Base-by-base conservation (phyloP, 192 early-diverging fungal species). In the Powellomyces hirtus region DNA sequence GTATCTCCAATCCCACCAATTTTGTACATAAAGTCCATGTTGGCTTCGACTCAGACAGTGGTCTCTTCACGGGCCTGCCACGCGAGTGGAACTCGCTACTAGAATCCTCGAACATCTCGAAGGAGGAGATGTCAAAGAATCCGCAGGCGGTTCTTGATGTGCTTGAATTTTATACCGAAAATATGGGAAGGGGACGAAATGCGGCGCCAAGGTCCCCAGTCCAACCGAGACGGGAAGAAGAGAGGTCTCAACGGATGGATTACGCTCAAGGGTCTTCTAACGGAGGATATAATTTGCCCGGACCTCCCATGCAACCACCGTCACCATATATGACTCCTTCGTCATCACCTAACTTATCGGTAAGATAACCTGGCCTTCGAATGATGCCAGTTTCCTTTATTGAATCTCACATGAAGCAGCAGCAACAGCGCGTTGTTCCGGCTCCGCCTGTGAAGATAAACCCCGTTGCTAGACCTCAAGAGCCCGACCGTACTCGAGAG, bases 141-240 rank as follows among this genome's bases (percentile, higher is more conserved):
- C 97, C 97, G 31, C 96, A 98, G 78, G 96, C 96, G 22, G 97
- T 99, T 35, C 75, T 98, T 20, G 96, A 98, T 71, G 96, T 95
- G 31, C 82, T 99, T 30, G 95, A 97, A 75, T 99, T 99, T 66
- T 99, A 98, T 83, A 94, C 95, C 26, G 95, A 94, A 62, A 77
- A 85, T 67, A 59, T 86, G 73, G 66, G 56, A 38, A 50, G 65
- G 34, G 67, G 57, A 35, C 56, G 67, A 45, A 35, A 36, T 22
- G 67, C 46, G n/a, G n/a, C 46, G 46, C 46, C 46, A 49, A 3
- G 46, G 60, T 34, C 29, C 22, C 38, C 33, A 38, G 8, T 49
- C 30, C 63, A 49, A 53, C 44, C 50, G 6, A 46, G 50, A 34
- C 63, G 46, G 22, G 30, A 22, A 20, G 22, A 22, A 3, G 44